These are phyloP conservation scores for Diaporthe capsici DNA, from an alignment of 2,329 filamentous ascomycete genomes.

Conservation along the genomic window DNA sequence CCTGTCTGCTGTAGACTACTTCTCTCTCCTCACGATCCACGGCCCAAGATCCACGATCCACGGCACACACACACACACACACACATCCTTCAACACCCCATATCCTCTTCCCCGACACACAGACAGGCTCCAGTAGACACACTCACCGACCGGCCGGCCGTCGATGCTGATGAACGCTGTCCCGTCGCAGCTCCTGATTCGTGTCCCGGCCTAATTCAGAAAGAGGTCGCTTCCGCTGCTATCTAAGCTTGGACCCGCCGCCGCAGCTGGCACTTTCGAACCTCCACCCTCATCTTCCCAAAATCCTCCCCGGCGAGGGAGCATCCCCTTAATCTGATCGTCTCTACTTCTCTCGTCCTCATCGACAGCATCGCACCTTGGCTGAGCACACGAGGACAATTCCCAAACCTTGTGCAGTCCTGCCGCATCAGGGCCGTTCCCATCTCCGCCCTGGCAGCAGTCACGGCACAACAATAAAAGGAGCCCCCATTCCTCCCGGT, in stretches of 20 bases:
- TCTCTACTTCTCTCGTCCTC: neutral
- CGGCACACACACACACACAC: neutral
- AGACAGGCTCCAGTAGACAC: slow-evolving; percentile 11
- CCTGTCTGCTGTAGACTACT: neutral
- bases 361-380: slow-evolving; percentile 14
- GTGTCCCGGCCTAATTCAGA: slow-evolving; percentile 25
- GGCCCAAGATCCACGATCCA: slow-evolving; percentile 1
- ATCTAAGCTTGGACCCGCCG: slow-evolving; percentile 36
- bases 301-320: slow-evolving; percentile 18
- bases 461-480: slow-evolving; percentile 19
- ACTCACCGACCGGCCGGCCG: slow-evolving; percentile 22
- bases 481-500: slow-evolving; percentile 11
- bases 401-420: neutral
- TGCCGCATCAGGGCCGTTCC: neutral
- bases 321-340: slow-evolving; percentile 22
- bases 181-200: slow-evolving; percentile 31
- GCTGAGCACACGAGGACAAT: slow-evolving; percentile 19
- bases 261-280: slow-evolving; percentile 23
- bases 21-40: neutral
- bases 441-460: slow-evolving; percentile 6
- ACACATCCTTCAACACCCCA: neutral
- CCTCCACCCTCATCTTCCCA: slow-evolving; percentile 33
- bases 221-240: slow-evolving; percentile 22
- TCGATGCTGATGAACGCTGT: slow-evolving; percentile 17
- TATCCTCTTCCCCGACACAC: neutral